Evolutionary conservation across 208 protist species (phyloP).

Genomic region (Trichomonas vaginalis): DNA sequence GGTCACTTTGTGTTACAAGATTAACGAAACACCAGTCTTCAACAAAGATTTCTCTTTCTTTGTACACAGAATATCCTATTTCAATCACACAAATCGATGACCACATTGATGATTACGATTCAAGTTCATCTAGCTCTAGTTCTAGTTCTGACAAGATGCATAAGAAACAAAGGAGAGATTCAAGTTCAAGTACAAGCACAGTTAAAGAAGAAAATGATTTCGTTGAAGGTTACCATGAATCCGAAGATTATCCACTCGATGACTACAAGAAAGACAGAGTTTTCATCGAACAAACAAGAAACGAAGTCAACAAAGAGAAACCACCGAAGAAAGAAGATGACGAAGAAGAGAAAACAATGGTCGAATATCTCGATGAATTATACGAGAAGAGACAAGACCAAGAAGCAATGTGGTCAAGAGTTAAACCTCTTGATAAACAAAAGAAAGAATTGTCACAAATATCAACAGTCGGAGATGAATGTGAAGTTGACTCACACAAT

Average conservation of each 20-base stretch:
- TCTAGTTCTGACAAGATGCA: no score
- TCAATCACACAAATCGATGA: neutral
- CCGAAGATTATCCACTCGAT: neutral
- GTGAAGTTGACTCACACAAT: neutral
- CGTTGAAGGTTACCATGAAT: neutral
- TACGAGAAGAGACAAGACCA: neutral
- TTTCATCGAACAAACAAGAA: neutral
- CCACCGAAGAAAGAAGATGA: neutral
- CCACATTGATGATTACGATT: neutral
- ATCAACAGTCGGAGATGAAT: neutral
- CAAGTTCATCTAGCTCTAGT: neutral
- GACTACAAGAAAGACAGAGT: neutral
- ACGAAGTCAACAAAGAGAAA: neutral
- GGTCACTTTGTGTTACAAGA: neutral
- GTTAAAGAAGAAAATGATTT: neutral
- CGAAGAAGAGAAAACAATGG: neutral
- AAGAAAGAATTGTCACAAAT: neutral
- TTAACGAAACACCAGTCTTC: neutral
- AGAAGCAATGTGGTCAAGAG: neutral
- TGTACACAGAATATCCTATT: neutral
- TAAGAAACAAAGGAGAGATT: neutral
- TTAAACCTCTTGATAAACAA: neutral
- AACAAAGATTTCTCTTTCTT: neutral
- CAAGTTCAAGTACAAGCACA: neutral
- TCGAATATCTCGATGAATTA: neutral